Conservation (phyloP, 2,329 filamentous ascomycete species). For the Fusarium subtropicale region DNA sequence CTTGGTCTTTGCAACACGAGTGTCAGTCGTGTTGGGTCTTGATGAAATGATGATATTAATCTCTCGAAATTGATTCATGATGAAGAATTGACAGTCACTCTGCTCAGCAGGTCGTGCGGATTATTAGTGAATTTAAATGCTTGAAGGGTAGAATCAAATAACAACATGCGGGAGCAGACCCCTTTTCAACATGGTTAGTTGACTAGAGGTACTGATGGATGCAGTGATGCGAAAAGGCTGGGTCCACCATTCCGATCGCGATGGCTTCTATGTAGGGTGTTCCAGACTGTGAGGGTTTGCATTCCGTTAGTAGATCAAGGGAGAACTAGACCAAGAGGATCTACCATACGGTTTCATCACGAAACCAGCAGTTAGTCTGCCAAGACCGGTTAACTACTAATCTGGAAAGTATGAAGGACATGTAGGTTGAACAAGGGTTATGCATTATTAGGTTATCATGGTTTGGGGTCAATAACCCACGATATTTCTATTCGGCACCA, state of each 20-base stretch:
- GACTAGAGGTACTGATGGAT: neutral
- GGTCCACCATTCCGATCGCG: slow-evolving; percentile 34
- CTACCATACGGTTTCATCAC: neutral
- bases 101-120: slow-evolving; percentile 13
- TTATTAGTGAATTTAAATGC: neutral
- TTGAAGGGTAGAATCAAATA: too few relatives aligned
- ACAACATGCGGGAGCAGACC: neutral
- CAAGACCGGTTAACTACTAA: neutral
- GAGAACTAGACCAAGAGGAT: slow-evolving; percentile 1
- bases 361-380: neutral
- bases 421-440: neutral
- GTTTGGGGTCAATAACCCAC: neutral
- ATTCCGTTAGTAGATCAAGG: slow-evolving; percentile 40
- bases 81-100: slow-evolving; percentile 3
- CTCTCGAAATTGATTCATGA: slow-evolving; percentile 28
- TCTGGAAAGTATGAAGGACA: slow-evolving; percentile 1
- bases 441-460: slow-evolving; percentile 10
- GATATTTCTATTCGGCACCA: slow-evolving; percentile 16
- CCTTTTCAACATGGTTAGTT: slow-evolving; percentile 23
- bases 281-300: slow-evolving; percentile 19
- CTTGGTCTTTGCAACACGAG: neutral
- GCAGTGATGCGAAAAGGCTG: slow-evolving; percentile 19
- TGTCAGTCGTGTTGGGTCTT: neutral
- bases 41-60: slow-evolving; percentile 37
- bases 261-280: slow-evolving; percentile 12